Conservation (phyloP, 129 eudicot genomes). For the Arctium lappa region DNA sequence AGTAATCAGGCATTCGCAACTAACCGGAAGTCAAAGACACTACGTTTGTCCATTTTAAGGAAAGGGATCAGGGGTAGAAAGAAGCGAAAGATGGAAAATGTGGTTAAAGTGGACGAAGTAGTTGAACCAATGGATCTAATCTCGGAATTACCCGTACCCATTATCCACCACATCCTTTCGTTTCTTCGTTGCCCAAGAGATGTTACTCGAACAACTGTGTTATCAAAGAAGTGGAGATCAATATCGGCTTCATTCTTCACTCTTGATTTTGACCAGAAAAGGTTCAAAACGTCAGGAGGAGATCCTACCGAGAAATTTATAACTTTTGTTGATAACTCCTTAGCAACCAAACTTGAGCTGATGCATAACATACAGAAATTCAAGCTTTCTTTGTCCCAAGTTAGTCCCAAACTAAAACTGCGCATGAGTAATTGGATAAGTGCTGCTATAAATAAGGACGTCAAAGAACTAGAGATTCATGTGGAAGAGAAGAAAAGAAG, state of each 20-base stretch:
- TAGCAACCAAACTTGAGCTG: slow-evolving; percentile 31
- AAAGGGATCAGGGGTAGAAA: slow-evolving; percentile 29
- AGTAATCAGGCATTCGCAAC: not conserved
- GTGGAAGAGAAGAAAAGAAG: slow-evolving; percentile 16
- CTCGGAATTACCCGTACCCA: slow-evolving; percentile 52
- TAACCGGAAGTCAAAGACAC: slow-evolving; percentile 24
- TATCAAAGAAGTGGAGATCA: slow-evolving; percentile 56
- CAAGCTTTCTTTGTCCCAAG: slow-evolving; percentile 27
- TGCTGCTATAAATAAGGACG: slow-evolving; percentile 40
- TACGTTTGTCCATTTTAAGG: not conserved
- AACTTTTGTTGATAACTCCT: slow-evolving; percentile 33
- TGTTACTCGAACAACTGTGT: slow-evolving; percentile 37
- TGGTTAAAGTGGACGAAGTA: slow-evolving; percentile 11
- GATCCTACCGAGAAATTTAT: slow-evolving; percentile 22
- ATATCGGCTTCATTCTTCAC: slow-evolving; percentile 39
- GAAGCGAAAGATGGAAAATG: slow-evolving; percentile 35
- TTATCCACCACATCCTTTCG: slow-evolving; percentile 55
- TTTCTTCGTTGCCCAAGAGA: slow-evolving; percentile 45
- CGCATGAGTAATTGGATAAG: slow-evolving; percentile 28
- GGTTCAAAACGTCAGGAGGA: slow-evolving; percentile 13
- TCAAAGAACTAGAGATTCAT: slow-evolving; percentile 51
- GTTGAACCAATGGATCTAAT: slow-evolving; percentile 38
- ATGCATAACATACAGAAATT: slow-evolving; percentile 40
- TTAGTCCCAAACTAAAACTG: not conserved
- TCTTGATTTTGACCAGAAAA: slow-evolving; percentile 54